Conservation (phyloP, 2,329 filamentous ascomycete species). For the Aspergillus bombycis region DNA sequence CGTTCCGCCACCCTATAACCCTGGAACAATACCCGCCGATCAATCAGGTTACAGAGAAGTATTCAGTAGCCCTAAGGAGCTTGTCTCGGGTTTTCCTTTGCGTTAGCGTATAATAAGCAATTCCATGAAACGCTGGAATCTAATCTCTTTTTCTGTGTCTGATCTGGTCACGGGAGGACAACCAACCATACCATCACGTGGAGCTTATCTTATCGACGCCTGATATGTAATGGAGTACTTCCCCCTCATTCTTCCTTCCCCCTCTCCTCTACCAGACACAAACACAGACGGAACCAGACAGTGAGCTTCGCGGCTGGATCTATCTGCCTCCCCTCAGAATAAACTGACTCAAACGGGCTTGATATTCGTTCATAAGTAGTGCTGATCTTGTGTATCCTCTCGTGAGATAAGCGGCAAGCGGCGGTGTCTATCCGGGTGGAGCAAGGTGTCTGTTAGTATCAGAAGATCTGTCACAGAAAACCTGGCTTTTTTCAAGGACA, state of each 20-base stretch:
- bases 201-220: constrained; percentile 12
- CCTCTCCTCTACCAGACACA: constrained; percentile 15
- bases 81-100: too few relatives aligned
- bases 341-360: background rate
- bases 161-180: background rate
- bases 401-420: background rate
- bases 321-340: background rate
- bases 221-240: background rate
- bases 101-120: too few relatives aligned
- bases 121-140: background rate
- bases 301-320: constrained; percentile 12
- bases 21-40: background rate
- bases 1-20: background rate
- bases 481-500: background rate
- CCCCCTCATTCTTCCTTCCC: constrained; percentile 25
- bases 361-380: background rate
- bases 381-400: background rate
- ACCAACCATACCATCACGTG: background rate
- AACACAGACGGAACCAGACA: constrained; percentile 10
- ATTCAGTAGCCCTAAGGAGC: background rate
- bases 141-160: background rate
- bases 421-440: background rate
- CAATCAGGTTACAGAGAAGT: background rate
- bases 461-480: background rate
- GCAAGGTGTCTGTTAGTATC: background rate